These are phyloP conservation scores for Anthracocystis panici-leucophaei DNA, from an alignment of 1,284 basidiomycete genomes.

Conservation along the genomic window DNA sequence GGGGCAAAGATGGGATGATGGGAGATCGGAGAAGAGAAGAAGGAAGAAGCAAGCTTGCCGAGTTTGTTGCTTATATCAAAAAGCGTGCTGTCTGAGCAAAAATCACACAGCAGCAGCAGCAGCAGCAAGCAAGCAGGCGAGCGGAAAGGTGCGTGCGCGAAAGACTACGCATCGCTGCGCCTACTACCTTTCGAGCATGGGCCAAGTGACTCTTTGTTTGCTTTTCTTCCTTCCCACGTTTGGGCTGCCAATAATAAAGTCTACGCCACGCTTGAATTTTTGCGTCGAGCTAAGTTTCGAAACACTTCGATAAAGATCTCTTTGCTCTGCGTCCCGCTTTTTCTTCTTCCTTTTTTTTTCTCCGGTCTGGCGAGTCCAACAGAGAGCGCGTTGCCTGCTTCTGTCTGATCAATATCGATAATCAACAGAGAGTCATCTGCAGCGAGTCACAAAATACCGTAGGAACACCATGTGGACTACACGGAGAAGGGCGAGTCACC, in stretches of 20 bases:
- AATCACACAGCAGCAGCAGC: no score
- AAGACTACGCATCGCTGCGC: not conserved
- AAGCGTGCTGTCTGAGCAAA: no score
- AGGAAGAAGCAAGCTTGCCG: constrained; percentile 8
- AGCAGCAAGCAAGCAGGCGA: no score
- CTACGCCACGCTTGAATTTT: not conserved
- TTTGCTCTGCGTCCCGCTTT: constrained; percentile 4
- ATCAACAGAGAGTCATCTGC: constrained; percentile 14
- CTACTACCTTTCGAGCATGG: constrained; percentile 11
- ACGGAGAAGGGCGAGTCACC: constrained; percentile 15
- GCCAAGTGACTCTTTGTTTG: constrained; percentile 6
- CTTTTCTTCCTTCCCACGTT: not conserved
- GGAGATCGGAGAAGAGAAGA: constrained; percentile 13
- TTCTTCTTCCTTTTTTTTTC: not conserved
- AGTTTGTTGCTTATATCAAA: constrained; percentile 22
- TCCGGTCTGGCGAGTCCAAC: constrained; percentile 8
- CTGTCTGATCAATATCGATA: constrained; percentile 34
- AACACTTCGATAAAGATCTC: constrained; percentile 32
- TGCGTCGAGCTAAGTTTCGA: constrained; percentile 27
- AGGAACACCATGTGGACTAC: not conserved
- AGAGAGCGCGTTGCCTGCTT: constrained; percentile 7
- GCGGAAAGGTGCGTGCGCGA: constrained; percentile 22
- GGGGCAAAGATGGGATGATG: constrained; percentile 14
- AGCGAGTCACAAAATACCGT: constrained; percentile 17
- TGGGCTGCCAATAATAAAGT: constrained; percentile 1